Evolutionary conservation across 2,329 filamentous ascomycete species (phyloP).

Genomic region (Penicillium griseofulvum): DNA sequence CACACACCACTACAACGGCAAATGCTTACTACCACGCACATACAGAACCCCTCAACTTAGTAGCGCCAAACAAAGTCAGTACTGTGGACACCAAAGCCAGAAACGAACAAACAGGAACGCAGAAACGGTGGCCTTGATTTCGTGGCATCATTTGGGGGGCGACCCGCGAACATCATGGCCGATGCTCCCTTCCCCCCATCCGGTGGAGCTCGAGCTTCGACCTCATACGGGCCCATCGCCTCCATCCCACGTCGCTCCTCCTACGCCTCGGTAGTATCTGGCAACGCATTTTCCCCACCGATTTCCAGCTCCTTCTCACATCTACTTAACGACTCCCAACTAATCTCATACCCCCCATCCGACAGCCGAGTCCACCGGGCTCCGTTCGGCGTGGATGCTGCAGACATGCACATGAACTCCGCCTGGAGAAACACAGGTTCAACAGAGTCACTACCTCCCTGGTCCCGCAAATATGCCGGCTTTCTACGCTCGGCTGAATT

Average conservation of each 20-base stretch:
- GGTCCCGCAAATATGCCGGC: conserved; percentile 49
- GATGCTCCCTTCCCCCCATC: conserved; percentile 44
- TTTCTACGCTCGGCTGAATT: conserved; percentile 31
- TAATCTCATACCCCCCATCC: conserved; percentile 37
- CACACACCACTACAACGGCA: not conserved
- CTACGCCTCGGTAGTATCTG: conserved; percentile 61
- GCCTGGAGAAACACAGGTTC: conserved; percentile 44
- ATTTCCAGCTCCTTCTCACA: conserved; percentile 53
- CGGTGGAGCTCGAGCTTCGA: conserved; percentile 40
- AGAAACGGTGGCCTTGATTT: not conserved
- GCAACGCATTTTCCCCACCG: conserved; percentile 44
- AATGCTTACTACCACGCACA: not conserved
- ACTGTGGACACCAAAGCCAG: not conserved
- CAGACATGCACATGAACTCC: conserved; percentile 49
- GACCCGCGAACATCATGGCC: conserved; percentile 41
- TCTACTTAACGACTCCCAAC: conserved; percentile 48
- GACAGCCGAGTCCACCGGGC: conserved; percentile 35
- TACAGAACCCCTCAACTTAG: not conserved
- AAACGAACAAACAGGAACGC: not conserved
- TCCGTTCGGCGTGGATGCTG: conserved; percentile 44
- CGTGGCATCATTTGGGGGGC: conserved; percentile 11
- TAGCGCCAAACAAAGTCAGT: not conserved
- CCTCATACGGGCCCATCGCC: conserved; percentile 31
- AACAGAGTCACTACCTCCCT: conserved; percentile 44
- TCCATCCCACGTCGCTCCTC: conserved; percentile 55